A percentile compares a stretch with the other conserved stretches of the same genome.
phyloP scores from a whole-genome alignment of 352 stramenopile genomes.

The Globisporangium paddicum region DNA sequence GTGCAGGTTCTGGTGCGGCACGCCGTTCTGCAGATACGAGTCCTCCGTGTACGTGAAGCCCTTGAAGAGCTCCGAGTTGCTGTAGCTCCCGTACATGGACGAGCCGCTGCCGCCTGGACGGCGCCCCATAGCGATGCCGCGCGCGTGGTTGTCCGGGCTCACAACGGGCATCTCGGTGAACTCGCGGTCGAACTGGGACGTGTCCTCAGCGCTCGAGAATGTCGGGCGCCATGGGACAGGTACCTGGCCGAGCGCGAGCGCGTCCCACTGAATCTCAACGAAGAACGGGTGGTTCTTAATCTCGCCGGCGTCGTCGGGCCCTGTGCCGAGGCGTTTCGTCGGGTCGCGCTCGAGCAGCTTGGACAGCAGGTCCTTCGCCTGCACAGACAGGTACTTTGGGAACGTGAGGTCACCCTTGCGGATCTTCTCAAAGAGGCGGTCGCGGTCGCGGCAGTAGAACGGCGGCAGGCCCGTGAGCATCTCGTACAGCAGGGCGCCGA shows the following conservation, averaged over 20 bases:
- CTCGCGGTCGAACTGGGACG: slow-evolving; percentile 97
- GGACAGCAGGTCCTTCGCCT: slow-evolving; percentile 84
- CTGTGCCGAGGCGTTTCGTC: slow-evolving; percentile 90
- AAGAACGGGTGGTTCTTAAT: slow-evolving; percentile 87
- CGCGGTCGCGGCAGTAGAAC: slow-evolving; percentile 95
- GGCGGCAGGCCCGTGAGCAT: slow-evolving; percentile 76
- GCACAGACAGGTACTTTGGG: slow-evolving; percentile 89
- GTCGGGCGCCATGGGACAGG: slow-evolving; percentile 90
- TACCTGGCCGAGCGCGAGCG: slow-evolving; percentile 51
- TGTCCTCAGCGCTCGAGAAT: slow-evolving; percentile 93
- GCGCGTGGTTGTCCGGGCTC: slow-evolving; percentile 83
- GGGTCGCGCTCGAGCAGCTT: slow-evolving; percentile 95
- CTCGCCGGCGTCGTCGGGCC: slow-evolving; percentile 66
- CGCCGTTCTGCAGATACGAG: slow-evolving; percentile 61
- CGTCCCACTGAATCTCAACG: slow-evolving; percentile 73
- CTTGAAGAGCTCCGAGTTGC: slow-evolving; percentile 73
- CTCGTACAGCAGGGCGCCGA: slow-evolving; percentile 86
- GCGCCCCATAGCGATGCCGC: slow-evolving; percentile 51
- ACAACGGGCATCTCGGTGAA: slow-evolving; percentile 96
- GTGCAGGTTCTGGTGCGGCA: slow-evolving; percentile 29
- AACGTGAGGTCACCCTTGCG: slow-evolving; percentile 93
- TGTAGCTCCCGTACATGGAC: slow-evolving; percentile 40
- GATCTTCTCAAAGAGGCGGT: slow-evolving; percentile 98
- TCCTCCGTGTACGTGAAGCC: slow-evolving; percentile 86
- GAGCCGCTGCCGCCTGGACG: slow-evolving; percentile 32